Percentiles rank a stretch among this genome's conserved stretches.
These are phyloP conservation scores for Filosporella fistucella DNA, from an alignment of 495 filamentous ascomycete species.

Conservation along the genomic window DNA sequence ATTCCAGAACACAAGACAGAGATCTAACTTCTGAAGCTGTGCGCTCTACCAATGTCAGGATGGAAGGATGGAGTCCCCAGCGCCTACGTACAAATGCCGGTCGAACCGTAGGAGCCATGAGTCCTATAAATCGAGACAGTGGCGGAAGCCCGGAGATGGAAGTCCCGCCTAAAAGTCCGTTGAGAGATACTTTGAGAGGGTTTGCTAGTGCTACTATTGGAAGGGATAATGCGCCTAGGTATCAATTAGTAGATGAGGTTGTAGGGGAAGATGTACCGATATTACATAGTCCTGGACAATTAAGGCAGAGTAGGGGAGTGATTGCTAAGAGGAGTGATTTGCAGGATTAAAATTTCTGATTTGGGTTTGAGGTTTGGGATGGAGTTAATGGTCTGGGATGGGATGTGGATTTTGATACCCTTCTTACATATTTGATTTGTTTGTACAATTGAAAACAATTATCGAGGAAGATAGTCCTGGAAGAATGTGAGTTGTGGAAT, in stretches of 20 bases:
- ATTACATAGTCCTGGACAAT: constrained; percentile 9
- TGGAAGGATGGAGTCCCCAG: neutral
- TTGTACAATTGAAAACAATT: too few species aligned
- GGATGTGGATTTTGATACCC: too few species aligned
- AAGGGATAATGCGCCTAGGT: constrained; percentile 6
- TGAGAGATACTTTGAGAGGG: neutral
- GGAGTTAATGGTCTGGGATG: neutral
- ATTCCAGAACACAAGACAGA: neutral
- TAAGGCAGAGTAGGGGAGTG: neutral
- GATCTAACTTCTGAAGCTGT: constrained; percentile 1
- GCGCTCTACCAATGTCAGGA: neutral
- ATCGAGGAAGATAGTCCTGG: too few species aligned
- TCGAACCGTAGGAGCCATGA: neutral
- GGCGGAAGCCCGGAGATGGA: neutral
- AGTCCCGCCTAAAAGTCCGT: constrained; percentile 3
- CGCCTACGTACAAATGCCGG: neutral
- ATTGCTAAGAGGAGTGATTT: neutral
- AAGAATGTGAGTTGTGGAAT: too few species aligned
- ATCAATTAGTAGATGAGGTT: constrained; percentile 13
- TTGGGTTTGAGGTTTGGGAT: neutral
- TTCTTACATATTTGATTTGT: too few species aligned
- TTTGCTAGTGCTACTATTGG: neutral
- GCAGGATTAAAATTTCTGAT: neutral
- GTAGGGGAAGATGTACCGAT: constrained; percentile 10
- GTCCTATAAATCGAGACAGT: neutral